Percentiles rank a stretch among this genome's conserved stretches.
phyloP scores from a whole-genome alignment of 371 early-diverging fungal species.

The Mortierella sp. region DNA sequence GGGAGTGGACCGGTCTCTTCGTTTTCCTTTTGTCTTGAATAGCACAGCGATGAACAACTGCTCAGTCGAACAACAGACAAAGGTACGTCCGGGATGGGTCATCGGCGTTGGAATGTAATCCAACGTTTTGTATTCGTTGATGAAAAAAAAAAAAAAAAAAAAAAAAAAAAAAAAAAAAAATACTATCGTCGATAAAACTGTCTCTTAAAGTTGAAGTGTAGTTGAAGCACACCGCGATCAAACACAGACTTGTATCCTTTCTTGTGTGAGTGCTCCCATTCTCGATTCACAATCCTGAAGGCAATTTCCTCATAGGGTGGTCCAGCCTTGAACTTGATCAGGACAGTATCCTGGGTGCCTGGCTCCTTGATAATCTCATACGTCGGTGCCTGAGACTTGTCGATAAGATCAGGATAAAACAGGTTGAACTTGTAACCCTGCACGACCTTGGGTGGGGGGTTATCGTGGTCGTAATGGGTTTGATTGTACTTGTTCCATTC shows the following conservation, averaged over 20 bases:
- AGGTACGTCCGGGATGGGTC: no score
- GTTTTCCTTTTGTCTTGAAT: no score
- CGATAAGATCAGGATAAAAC: constrained; percentile 97
- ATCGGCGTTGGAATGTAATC: no score
- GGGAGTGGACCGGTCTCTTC: no score
- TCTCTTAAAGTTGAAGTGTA: constrained; percentile 94
- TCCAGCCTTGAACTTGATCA: constrained; percentile 91
- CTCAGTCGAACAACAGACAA: no score
- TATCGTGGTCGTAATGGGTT: constrained; percentile 95
- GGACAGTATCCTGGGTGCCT: constrained; percentile 77
- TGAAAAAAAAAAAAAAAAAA: background rate
- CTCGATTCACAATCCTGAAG: constrained; percentile 92
- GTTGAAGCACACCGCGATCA: constrained; percentile 91
- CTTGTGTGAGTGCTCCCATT: constrained; percentile 95
- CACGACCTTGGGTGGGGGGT: constrained; percentile 97
- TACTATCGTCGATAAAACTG: constrained; percentile 80
- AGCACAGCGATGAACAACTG: no score
- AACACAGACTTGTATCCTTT: constrained; percentile 92
- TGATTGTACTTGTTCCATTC: constrained; percentile 99
- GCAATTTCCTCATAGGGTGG: constrained; percentile 97
- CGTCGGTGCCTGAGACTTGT: constrained; percentile 88
- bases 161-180: background rate
- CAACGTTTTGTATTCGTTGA: no score
- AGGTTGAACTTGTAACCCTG: constrained; percentile 97
- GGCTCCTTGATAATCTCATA: constrained; percentile 86